These are phyloP conservation scores for Euryodendron excelsum DNA, from an alignment of 148 eudicot genomes.

Conservation along the genomic window DNA sequence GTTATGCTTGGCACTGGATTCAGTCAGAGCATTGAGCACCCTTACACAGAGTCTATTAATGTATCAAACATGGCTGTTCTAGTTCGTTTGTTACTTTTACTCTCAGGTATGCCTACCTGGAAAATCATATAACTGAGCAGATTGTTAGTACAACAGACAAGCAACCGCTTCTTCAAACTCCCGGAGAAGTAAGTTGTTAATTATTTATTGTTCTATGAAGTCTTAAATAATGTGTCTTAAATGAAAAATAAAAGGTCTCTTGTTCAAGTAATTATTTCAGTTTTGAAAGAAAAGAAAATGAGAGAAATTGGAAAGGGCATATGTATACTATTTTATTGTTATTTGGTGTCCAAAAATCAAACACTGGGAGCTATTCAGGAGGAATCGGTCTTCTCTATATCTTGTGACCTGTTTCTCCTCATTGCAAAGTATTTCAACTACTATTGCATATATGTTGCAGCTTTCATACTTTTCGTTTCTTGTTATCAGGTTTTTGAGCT, in stretches of 20 bases:
- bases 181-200: slow-evolving; percentile 73
- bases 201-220: slow-evolving; percentile 2
- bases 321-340: neutral
- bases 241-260: neutral
- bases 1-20: neutral
- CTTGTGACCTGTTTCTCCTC: neutral
- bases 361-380: neutral
- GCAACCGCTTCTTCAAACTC: slow-evolving; percentile 89
- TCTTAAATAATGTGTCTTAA: neutral
- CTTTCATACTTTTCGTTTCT: slow-evolving; percentile 18
- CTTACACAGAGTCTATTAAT: neutral
- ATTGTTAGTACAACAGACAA: slow-evolving; percentile 70
- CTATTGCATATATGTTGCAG: neutral
- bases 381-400: neutral
- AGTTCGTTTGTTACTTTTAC: neutral
- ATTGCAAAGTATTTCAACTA: neutral
- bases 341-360: neutral
- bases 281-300: slow-evolving; percentile 9
- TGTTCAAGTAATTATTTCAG: neutral
- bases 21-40: neutral
- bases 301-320: neutral
- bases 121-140: slow-evolving; percentile 56
- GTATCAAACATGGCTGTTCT: neutral
- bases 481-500: slow-evolving; percentile 76
- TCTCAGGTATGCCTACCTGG: slow-evolving; percentile 64